Base-by-base conservation (phyloP, 805 yeast species). In the Pichia phayaonensis region DNA sequence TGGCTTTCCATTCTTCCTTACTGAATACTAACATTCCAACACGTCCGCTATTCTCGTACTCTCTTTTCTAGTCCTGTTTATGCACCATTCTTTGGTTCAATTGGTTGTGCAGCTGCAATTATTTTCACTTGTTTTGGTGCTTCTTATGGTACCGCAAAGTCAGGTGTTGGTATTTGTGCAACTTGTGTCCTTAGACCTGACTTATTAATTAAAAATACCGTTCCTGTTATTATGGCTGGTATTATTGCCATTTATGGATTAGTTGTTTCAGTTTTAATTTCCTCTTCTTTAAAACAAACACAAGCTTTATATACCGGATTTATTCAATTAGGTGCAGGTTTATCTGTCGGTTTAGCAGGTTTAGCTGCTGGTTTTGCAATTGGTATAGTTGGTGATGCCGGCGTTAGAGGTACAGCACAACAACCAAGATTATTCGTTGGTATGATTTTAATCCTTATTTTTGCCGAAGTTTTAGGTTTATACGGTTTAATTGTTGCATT, bases 341-440 rank as follows among this genome's bases (percentile, higher is more conserved):
- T 92, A 53, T 81, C 95, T 38, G 99, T 94, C 42, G 99, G 99
- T 2, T 89, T 94, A 63, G 90, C 98, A 4, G 90, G 98, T 67
- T 75, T 94, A 64, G 90, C 98, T 40, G 86, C 96, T 53, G 99
- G 99, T 43, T 94, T 90, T 69, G 94, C 99, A 52, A 92, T 92
- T 73, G 99, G 99, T 73, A 90, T 92, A 58, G 99, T 92, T 58
- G 99, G 99, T 70, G 99, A 92, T 71, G 97, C 96, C 56, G 99
- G 99, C 76, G 97, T 92, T 51, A 86, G 98, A 76, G 96, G 96
- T 69, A 84, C 90, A 61, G 90, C 95, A 64, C 97, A 90, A 71
- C 97, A 92, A 74, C 97, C 97, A 64, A 86, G 96, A 75, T 79
- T 92, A 64, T 92, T 92, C 69, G 98, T 90, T 55, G 97, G 97